Evolutionary conservation across 768 basidiomycete genomes (phyloP).

Genomic region (Agrocybe pediades): DNA sequence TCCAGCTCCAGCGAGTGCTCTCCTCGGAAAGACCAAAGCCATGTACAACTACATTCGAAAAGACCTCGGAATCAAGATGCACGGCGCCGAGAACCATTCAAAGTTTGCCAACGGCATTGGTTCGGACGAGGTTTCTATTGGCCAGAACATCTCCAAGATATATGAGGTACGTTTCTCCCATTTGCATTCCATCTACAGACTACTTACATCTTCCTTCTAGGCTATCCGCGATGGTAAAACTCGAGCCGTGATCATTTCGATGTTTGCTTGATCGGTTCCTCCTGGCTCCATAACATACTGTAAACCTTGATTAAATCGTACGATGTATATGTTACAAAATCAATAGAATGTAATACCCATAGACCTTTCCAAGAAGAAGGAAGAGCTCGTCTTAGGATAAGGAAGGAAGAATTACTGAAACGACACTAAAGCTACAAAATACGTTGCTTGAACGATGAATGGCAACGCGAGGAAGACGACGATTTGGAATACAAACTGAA

Average conservation of each 20-base stretch:
- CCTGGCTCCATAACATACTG: neutral
- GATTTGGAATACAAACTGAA: conserved; percentile 6
- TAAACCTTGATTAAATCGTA: neutral
- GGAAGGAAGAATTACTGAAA: neutral
- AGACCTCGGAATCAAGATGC: conserved; percentile 69
- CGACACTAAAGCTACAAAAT: neutral
- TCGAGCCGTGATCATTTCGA: conserved; percentile 52
- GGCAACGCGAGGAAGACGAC: neutral
- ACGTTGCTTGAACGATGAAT: neutral
- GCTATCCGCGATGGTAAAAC: conserved; percentile 74
- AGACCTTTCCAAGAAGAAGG: neutral
- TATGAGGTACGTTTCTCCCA: conserved; percentile 51
- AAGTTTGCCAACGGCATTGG: conserved; percentile 45
- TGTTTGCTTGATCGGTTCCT: conserved; percentile 39
- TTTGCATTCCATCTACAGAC: neutral
- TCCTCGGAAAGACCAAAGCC: conserved; percentile 61
- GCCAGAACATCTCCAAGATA: conserved; percentile 73
- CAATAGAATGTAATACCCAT: neutral
- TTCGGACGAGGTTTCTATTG: conserved; percentile 59
- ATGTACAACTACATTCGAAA: conserved; percentile 74
- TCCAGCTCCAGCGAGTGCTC: conserved; percentile 60
- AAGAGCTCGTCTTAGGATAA: neutral
- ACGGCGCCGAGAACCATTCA: conserved; percentile 69
- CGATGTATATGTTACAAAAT: conserved; percentile 4
- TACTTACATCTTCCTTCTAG: conserved; percentile 22